Conservation (phyloP, 2,329 filamentous ascomycete species). For the Cadophora luteo-olivacea region DNA sequence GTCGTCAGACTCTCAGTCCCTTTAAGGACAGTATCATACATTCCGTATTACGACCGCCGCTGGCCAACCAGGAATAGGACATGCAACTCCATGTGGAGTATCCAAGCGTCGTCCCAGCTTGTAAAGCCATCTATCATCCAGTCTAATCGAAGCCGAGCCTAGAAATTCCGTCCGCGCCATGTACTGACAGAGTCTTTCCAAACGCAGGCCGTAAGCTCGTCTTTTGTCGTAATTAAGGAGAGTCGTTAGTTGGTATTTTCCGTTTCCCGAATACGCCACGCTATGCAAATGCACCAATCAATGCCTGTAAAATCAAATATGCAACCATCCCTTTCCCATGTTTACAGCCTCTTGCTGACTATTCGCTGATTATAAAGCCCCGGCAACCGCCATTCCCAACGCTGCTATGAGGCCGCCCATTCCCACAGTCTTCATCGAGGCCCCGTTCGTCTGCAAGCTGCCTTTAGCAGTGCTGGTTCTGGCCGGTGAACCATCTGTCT, state of each 20-base stretch:
- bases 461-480: conserved; percentile 31
- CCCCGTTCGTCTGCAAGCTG: conserved; percentile 39
- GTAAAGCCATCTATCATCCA: conserved; percentile 1
- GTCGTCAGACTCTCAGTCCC: conserved; percentile 2
- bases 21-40: background rate
- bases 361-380: conserved; percentile 30
- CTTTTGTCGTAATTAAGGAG: conserved; percentile 34
- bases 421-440: conserved; percentile 26
- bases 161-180: conserved; percentile 11
- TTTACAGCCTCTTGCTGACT: conserved; percentile 8
- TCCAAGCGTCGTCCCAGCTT: background rate
- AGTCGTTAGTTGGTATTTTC: conserved; percentile 39
- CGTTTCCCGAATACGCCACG: conserved; percentile 27
- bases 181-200: conserved; percentile 13
- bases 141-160: conserved; percentile 12
- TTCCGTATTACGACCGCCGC: background rate
- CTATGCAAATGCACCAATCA: conserved; percentile 34
- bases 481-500: conserved; percentile 17
- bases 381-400: conserved; percentile 33
- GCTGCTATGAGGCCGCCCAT: conserved; percentile 37
- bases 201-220: conserved; percentile 21
- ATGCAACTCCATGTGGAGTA: background rate
- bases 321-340: conserved; percentile 17
- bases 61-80: background rate
- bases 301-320: conserved; percentile 28